Conservation (phyloP, 352 stramenopile genomes). For the Phytophthora tubulina region DNA sequence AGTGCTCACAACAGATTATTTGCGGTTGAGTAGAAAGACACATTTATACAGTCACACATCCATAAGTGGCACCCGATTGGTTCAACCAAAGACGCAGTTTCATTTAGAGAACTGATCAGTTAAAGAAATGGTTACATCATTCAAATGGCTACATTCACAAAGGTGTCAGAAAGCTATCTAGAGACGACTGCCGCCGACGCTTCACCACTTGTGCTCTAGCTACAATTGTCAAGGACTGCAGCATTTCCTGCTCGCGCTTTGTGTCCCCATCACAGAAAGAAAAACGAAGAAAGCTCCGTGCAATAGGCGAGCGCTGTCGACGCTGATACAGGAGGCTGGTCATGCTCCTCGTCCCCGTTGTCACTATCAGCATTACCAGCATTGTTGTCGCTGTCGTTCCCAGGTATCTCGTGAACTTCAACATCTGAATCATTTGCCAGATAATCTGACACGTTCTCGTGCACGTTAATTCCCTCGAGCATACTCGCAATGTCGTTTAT, state of each 20-base stretch:
- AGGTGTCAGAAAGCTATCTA: slow-evolving; percentile 6
- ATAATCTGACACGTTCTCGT: slow-evolving; percentile 5
- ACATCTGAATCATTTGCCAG: slow-evolving; percentile 13
- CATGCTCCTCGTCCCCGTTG: not conserved
- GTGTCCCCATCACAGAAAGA: slow-evolving; percentile 16
- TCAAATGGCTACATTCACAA: slow-evolving; percentile 17
- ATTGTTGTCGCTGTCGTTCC: not conserved
- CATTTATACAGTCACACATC: slow-evolving; percentile 5
- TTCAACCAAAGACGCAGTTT: slow-evolving; percentile 1
- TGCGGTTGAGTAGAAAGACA: too few species aligned
- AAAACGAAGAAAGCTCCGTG: slow-evolving; percentile 14
- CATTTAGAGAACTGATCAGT: slow-evolving; percentile 13
- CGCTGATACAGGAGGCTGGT: slow-evolving; percentile 10
- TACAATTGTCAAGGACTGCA: slow-evolving; percentile 4
- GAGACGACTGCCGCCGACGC: slow-evolving; percentile 6
- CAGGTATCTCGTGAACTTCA: slow-evolving; percentile 10
- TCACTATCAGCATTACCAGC: not conserved
- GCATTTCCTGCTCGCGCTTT: slow-evolving; percentile 15
- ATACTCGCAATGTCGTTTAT: slow-evolving; percentile 11
- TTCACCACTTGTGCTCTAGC: slow-evolving; percentile 9
- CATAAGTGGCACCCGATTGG: slow-evolving; percentile 1
- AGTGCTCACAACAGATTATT: too few species aligned
- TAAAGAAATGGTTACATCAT: slow-evolving; percentile 10
- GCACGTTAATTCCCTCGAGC: not conserved
- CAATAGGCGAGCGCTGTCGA: slow-evolving; percentile 12